Evolutionary conservation across 192 early-diverging fungal species (phyloP).

Genomic region (Umbelopsis ramanniana): DNA sequence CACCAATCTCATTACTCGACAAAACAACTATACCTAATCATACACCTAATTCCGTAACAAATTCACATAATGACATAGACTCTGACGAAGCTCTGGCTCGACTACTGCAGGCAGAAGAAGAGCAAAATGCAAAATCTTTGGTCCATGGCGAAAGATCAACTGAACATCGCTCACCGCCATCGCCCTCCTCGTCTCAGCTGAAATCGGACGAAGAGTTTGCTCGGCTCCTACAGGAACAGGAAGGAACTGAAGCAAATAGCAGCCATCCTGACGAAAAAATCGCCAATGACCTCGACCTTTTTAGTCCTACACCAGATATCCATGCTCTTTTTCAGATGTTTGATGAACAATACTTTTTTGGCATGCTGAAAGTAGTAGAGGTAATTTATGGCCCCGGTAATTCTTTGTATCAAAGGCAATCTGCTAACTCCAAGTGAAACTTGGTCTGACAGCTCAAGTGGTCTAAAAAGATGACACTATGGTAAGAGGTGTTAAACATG

Average conservation of each 20-base stretch:
- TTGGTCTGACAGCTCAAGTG: slow-evolving; percentile 4
- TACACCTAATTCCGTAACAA: not conserved
- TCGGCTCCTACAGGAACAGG: not conserved
- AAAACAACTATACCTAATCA: not conserved
- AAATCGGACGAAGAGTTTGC: slow-evolving; percentile 1
- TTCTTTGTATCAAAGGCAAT: not conserved
- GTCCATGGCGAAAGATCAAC: not conserved
- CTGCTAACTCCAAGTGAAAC: not conserved
- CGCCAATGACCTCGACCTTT: not conserved
- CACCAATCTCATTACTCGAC: not conserved
- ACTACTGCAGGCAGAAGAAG: slow-evolving; percentile 21
- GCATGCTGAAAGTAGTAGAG: slow-evolving; percentile 2
- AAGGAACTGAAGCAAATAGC: not conserved
- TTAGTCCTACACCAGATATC: slow-evolving; percentile 12
- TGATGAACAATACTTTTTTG: slow-evolving; percentile 4
- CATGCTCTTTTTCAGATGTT: slow-evolving; percentile 1
- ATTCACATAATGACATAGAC: not conserved
- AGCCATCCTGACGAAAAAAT: not conserved
- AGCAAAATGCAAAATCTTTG: not conserved
- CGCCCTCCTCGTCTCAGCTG: not conserved
- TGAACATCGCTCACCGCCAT: not conserved
- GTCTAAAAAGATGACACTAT: slow-evolving; percentile 14
- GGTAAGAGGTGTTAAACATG: not conserved
- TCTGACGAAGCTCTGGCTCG: slow-evolving; percentile 16
- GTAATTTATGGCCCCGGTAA: not conserved